Evolutionary conservation across 176 grass and related monocot species (phyloP).

Genomic region (Pontederia paniculata): DNA sequence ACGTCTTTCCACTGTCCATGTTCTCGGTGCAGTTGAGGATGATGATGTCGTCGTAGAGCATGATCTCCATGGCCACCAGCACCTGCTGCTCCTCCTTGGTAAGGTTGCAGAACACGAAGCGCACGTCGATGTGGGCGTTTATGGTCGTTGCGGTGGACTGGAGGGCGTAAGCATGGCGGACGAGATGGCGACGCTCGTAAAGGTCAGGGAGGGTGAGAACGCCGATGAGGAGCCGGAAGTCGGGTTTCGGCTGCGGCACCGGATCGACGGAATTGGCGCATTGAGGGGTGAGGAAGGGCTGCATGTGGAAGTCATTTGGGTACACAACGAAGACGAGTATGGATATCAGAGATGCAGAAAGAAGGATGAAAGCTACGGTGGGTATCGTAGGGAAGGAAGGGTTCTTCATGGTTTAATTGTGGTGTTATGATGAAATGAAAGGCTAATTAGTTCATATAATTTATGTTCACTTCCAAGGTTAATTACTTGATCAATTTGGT

Average conservation of each 20-base stretch:
- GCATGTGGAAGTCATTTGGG: slow-evolving; percentile 1
- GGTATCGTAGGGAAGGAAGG: not conserved
- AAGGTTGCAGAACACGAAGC: slow-evolving; percentile 43
- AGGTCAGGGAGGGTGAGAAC: not conserved
- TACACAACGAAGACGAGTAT: slow-evolving; percentile 1
- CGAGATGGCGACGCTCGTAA: slow-evolving; percentile 18
- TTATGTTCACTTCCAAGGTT: no score
- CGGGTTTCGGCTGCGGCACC: not conserved
- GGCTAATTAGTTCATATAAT: no score
- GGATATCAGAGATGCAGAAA: not conserved
- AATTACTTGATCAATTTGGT: no score
- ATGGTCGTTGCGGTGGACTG: slow-evolving; percentile 46
- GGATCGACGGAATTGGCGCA: not conserved
- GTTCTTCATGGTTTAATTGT: not conserved
- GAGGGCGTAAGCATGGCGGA: slow-evolving; percentile 73
- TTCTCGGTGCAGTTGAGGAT: slow-evolving; percentile 11
- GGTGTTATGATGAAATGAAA: no score
- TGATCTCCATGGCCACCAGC: slow-evolving; percentile 19
- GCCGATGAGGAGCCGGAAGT: slow-evolving; percentile 4
- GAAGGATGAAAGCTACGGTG: not conserved
- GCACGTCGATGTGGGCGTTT: slow-evolving; percentile 42
- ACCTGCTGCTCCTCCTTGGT: slow-evolving; percentile 23
- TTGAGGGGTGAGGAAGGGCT: not conserved
- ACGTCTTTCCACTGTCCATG: slow-evolving; percentile 1
- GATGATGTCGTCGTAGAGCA: slow-evolving; percentile 10